A percentile compares a stretch with the other conserved stretches of the same genome.
phyloP scores from a whole-genome alignment of 2,329 filamentous ascomycete species.

The Neophaeococcomyces mojaviensis region DNA sequence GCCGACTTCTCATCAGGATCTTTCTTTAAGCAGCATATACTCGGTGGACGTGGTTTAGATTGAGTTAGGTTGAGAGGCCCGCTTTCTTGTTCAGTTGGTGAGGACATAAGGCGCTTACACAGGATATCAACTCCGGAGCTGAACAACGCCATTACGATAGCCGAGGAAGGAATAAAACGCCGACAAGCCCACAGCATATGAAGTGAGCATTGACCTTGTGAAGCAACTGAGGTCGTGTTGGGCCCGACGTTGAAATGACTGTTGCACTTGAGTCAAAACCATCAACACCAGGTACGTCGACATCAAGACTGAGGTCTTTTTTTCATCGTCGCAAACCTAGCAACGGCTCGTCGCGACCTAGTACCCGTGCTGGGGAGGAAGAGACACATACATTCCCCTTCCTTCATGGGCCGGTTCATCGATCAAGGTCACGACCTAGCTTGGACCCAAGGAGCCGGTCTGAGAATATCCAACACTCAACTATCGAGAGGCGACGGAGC shows the following conservation, averaged over 20 bases:
- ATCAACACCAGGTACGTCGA: background rate
- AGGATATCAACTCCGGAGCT: no score
- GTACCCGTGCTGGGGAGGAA: background rate
- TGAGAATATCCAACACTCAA: background rate
- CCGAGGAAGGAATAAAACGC: no score
- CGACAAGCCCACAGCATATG: no score
- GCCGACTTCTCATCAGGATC: no score
- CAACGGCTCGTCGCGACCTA: background rate
- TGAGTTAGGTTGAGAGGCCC: no score
- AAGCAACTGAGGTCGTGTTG: background rate
- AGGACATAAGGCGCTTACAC: no score
- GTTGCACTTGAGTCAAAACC: background rate
- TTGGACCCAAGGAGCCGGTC: background rate
- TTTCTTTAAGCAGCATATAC: no score
- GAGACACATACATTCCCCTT: background rate
- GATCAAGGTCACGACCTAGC: background rate
- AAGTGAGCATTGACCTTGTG: no score
- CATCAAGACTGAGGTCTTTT: background rate
- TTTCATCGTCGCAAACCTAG: background rate
- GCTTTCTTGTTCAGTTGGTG: no score
- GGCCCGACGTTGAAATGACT: no score
- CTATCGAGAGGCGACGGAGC: background rate
- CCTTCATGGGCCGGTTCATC: background rate
- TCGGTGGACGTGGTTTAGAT: no score
- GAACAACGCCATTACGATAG: no score